These are phyloP conservation scores for Wallacemonas sp. DNA, from an alignment of 208 protist species.

Conservation along the genomic window DNA sequence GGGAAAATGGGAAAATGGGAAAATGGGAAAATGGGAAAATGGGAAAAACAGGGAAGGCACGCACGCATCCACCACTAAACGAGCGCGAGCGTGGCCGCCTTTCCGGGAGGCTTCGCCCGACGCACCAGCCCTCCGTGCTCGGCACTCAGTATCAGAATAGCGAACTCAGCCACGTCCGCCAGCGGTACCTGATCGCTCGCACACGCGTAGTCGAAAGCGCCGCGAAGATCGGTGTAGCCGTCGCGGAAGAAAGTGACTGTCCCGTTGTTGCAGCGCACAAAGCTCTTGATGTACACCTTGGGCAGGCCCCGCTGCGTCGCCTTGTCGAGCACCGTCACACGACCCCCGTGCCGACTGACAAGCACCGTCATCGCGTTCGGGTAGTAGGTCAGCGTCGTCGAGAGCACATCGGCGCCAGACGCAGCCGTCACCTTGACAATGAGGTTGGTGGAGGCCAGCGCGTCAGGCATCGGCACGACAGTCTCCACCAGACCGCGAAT, in stretches of 20 bases:
- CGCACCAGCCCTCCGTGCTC: conserved; percentile 16
- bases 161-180: conserved; percentile 17
- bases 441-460: conserved; percentile 14
- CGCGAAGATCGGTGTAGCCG: conserved; percentile 28
- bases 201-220: conserved; percentile 23
- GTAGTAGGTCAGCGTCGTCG: conserved; percentile 19
- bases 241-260: conserved; percentile 24
- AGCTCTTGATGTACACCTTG: conserved; percentile 24
- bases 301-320: conserved; percentile 11
- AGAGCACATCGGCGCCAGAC: too few species aligned
- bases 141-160: conserved; percentile 17
- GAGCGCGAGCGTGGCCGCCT: conserved; percentile 6
- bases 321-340: conserved; percentile 15
- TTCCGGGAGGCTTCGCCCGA: conserved; percentile 13
- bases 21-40: neutral
- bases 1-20: neutral
- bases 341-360: conserved; percentile 13
- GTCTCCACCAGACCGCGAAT: too few species aligned
- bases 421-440: conserved; percentile 14
- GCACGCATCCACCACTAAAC: too few species aligned
- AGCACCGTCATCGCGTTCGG: conserved; percentile 15
- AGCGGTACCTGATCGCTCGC: neutral
- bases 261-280: conserved; percentile 5
- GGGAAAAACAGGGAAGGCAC: conserved; percentile 5
- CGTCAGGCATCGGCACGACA: conserved; percentile 13